phyloP scores from a whole-genome alignment of 306 rosid species.

The Vicia villosa region DNA sequence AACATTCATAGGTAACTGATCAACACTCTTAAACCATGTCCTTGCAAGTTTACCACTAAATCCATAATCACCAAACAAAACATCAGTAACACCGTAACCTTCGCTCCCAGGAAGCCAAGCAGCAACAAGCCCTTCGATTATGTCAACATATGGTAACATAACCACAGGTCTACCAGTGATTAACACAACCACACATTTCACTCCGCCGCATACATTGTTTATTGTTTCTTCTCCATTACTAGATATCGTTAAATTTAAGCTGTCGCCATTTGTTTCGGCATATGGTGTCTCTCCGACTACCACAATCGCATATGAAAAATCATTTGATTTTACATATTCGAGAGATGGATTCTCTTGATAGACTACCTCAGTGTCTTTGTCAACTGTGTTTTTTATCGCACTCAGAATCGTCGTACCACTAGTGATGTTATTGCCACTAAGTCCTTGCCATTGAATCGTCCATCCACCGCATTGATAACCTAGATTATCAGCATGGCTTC shows the following conservation, averaged over 20 bases:
- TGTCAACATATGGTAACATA: conserved; percentile 34
- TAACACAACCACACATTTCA: conserved; percentile 38
- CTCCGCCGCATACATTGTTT: conserved; percentile 38
- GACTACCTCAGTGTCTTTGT: conserved; percentile 29
- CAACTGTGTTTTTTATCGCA: conserved; percentile 37
- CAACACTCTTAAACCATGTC: conserved; percentile 46
- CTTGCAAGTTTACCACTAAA: conserved; percentile 45
- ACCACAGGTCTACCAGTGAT: conserved; percentile 46
- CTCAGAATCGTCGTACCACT: conserved; percentile 40
- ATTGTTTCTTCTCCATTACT: conserved; percentile 26
- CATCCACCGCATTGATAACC: conserved; percentile 52
- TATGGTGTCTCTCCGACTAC: conserved; percentile 48
- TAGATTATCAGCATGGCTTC: conserved; percentile 47
- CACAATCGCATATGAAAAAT: conserved; percentile 39
- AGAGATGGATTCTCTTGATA: conserved; percentile 34
- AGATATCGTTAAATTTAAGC: conserved; percentile 37
- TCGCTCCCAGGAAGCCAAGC: conserved; percentile 53
- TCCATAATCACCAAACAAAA: conserved; percentile 46
- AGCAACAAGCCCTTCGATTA: conserved; percentile 34
- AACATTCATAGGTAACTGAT: conserved; percentile 49
- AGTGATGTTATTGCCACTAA: conserved; percentile 34
- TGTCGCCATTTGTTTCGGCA: conserved; percentile 40
- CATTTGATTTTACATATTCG: conserved; percentile 22
- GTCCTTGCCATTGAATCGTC: conserved; percentile 49
- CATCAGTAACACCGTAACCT: conserved; percentile 47